Percentiles rank a stretch among this genome's conserved stretches.
Evolutionary conservation across 1,284 basidiomycete genomes (phyloP).

Genomic region (Malassezia sympodialis): DNA sequence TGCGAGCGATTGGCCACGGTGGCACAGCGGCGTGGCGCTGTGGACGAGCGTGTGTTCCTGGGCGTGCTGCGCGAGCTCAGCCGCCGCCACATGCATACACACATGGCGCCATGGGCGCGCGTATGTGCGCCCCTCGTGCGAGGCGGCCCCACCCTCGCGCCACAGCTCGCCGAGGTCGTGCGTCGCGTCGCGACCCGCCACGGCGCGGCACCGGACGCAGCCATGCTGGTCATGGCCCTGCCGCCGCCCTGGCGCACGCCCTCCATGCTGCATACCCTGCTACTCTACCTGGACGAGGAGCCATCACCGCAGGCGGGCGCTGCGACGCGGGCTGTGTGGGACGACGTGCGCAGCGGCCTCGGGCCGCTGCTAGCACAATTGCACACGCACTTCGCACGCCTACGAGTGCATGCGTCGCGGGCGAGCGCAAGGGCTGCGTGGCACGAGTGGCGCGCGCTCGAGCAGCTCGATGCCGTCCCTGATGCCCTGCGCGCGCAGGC

Average conservation of each 20-base stretch:
- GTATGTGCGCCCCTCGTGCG: constrained; percentile 11
- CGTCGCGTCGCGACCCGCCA: constrained; percentile 8
- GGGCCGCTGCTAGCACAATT: constrained; percentile 2
- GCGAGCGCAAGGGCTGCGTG: not conserved
- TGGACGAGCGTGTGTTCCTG: constrained; percentile 6
- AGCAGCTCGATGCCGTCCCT: not conserved
- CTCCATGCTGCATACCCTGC: constrained; percentile 25
- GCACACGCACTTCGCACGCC: constrained; percentile 12
- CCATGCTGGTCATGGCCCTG: constrained; percentile 19
- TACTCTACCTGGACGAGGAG: constrained; percentile 18
- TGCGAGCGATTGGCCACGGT: constrained; percentile 8
- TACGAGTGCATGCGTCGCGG: constrained; percentile 1
- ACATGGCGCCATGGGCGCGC: constrained; percentile 15
- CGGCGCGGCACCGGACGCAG: constrained; percentile 10
- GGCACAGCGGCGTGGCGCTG: not conserved
- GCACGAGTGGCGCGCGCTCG: not conserved
- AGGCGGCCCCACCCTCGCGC: not conserved
- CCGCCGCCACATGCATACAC: constrained; percentile 17
- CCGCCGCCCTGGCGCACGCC: constrained; percentile 15
- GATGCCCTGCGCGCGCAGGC: not conserved
- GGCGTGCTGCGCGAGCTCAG: constrained; percentile 19
- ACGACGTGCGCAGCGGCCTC: not conserved
- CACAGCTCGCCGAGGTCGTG: constrained; percentile 18
- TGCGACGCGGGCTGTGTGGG: too few species aligned
- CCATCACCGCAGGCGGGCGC: not conserved